A percentile compares a stretch with the other conserved stretches of the same genome.
Evolutionary conservation across 2,329 filamentous ascomycete genomes (phyloP).

Genomic region (Colletotrichum zoysiae): DNA sequence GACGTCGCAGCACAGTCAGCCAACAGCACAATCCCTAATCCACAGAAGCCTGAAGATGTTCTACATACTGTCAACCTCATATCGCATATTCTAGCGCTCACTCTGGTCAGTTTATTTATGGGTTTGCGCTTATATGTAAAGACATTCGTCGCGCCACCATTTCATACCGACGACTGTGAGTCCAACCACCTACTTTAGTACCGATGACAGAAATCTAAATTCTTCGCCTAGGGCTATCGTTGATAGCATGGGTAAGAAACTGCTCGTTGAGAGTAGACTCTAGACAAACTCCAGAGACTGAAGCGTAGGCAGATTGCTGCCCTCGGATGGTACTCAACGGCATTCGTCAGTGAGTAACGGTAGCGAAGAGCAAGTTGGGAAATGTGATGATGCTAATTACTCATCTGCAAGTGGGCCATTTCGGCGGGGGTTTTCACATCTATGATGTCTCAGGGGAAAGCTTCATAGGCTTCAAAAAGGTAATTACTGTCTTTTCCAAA

Average conservation of each 20-base stretch:
- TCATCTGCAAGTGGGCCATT: constrained; percentile 42
- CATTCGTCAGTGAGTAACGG: constrained; percentile 44
- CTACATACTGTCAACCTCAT: constrained; percentile 47
- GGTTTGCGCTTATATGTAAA: constrained; percentile 47
- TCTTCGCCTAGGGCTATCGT: constrained; percentile 24
- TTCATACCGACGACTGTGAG: constrained; percentile 48
- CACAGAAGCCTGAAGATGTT: constrained; percentile 47
- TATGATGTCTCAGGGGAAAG: constrained; percentile 49
- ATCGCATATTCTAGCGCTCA: constrained; percentile 47
- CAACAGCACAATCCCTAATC: constrained; percentile 44
- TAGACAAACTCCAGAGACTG: background rate
- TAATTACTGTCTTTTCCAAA: constrained; percentile 28
- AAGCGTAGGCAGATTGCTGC: constrained; percentile 44
- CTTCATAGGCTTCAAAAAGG: constrained; percentile 52
- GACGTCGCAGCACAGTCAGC: constrained; percentile 43
- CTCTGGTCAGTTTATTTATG: constrained; percentile 46
- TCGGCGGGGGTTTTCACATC: constrained; percentile 54
- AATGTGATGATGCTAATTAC: background rate
- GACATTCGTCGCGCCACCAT: constrained; percentile 38
- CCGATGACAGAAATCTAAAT: too few relatives aligned
- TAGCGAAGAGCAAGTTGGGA: background rate
- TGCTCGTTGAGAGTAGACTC: accelerated
- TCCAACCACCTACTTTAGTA: background rate
- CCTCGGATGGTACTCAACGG: constrained; percentile 47
- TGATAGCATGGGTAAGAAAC: constrained; percentile 29